Evolutionary conservation across 768 basidiomycete species (phyloP).

Genomic region (Podaxis sp.): DNA sequence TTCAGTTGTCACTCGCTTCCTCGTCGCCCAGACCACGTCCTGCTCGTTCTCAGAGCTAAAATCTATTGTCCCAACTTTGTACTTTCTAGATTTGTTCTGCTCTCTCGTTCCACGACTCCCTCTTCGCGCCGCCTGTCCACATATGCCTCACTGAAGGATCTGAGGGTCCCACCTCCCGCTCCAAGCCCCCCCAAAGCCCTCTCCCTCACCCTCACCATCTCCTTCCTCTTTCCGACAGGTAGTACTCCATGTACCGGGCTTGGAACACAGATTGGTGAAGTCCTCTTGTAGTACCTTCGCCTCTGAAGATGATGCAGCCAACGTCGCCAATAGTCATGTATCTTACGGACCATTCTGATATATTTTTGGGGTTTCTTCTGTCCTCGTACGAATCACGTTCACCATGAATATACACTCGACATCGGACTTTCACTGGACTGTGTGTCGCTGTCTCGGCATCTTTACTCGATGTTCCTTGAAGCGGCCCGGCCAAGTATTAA

Average conservation of each 20-base stretch:
- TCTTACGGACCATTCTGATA: constrained; percentile 2
- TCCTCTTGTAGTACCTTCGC: neutral
- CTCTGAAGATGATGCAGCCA: neutral
- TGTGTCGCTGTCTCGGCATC: neutral
- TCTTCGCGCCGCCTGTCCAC: neutral
- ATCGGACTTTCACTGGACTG: neutral
- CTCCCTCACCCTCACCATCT: neutral
- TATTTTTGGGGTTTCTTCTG: neutral
- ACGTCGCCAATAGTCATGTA: neutral
- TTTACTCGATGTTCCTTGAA: neutral
- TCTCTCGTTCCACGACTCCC: neutral
- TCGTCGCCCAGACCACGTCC: neutral
- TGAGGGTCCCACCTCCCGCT: neutral
- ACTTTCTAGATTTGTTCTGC: neutral
- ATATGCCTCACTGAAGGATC: neutral
- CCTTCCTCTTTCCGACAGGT: neutral
- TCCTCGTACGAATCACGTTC: neutral
- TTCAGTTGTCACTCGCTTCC: neutral
- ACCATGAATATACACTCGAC: neutral
- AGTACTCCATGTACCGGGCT: neutral
- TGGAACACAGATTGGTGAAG: neutral
- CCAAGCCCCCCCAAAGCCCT: too few species aligned
- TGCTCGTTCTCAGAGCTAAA: neutral
- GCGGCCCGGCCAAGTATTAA: neutral
- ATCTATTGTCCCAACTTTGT: neutral